Evolutionary conservation across 176 grass and related monocot species (phyloP).

Genomic region (Carex scoparia): DNA sequence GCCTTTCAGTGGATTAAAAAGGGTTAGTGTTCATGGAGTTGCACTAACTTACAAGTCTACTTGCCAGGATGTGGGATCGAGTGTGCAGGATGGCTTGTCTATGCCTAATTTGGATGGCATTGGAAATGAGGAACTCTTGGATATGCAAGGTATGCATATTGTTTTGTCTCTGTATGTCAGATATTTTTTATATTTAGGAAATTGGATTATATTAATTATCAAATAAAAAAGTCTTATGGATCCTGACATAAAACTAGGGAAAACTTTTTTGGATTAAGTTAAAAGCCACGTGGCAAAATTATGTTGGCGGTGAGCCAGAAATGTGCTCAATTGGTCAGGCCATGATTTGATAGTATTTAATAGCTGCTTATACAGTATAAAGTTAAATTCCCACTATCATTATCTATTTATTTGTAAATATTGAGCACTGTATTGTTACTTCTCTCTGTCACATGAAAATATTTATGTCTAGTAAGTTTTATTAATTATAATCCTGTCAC

Average conservation of each 20-base stretch:
- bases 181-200: not conserved
- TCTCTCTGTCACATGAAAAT: not conserved
- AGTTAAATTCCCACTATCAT: not conserved
- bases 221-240: not conserved
- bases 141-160: slow-evolving; percentile 12
- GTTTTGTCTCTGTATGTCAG: not conserved
- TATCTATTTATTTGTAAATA: not conserved
- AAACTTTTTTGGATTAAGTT: not conserved
- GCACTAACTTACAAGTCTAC: not conserved
- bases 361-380: not conserved
- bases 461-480: not conserved
- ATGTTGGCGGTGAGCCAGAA: not conserved
- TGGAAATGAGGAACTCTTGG: not conserved
- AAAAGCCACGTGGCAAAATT: not conserved
- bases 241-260: not conserved
- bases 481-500: not conserved
- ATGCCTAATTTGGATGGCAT: not conserved
- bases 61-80: not conserved
- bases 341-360: not conserved
- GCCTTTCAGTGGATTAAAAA: not conserved
- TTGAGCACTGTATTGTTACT: not conserved
- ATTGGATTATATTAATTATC: not conserved
- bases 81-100: not conserved
- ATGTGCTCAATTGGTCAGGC: not conserved
- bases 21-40: not conserved